Evolutionary conservation across 352 stramenopile species (phyloP).

Genomic region (Phytopythium litorale): DNA sequence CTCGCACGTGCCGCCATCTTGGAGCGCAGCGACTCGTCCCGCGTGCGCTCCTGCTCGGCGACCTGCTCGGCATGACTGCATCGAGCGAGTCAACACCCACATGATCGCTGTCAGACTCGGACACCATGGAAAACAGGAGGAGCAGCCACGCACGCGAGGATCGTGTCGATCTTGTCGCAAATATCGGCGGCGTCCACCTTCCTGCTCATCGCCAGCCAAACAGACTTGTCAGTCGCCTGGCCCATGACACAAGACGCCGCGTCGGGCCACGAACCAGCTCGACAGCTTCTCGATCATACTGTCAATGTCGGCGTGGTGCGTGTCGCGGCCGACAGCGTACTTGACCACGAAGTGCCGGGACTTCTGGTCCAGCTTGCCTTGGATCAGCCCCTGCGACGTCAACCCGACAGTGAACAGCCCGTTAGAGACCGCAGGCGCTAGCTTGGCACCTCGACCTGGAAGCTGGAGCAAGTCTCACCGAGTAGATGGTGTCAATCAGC

Average conservation of each 20-base stretch:
- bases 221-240: background rate
- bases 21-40: constrained; percentile 43
- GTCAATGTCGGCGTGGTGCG: constrained; percentile 79
- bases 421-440: background rate
- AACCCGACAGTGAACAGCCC: background rate
- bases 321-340: constrained; percentile 87
- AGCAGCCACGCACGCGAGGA: constrained; percentile 42
- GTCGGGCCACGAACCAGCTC: constrained; percentile 44
- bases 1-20: constrained; percentile 49
- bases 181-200: constrained; percentile 59
- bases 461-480: constrained; percentile 26
- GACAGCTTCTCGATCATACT: constrained; percentile 87
- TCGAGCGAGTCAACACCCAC: too few relatives aligned
- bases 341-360: constrained; percentile 77
- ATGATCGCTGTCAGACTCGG: too few relatives aligned
- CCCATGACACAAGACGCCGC: background rate
- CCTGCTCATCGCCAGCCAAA: constrained; percentile 15
- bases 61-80: constrained; percentile 49
- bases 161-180: constrained; percentile 58
- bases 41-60: constrained; percentile 40
- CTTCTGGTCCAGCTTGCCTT: constrained; percentile 91
- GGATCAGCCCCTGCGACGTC: constrained; percentile 61
- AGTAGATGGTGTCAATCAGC: constrained; percentile 93
- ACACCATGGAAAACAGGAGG: background rate
- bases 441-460: background rate